phyloP scores from a whole-genome alignment of 2,329 filamentous ascomycete genomes.

The Phaeomoniella chlamydospora region DNA sequence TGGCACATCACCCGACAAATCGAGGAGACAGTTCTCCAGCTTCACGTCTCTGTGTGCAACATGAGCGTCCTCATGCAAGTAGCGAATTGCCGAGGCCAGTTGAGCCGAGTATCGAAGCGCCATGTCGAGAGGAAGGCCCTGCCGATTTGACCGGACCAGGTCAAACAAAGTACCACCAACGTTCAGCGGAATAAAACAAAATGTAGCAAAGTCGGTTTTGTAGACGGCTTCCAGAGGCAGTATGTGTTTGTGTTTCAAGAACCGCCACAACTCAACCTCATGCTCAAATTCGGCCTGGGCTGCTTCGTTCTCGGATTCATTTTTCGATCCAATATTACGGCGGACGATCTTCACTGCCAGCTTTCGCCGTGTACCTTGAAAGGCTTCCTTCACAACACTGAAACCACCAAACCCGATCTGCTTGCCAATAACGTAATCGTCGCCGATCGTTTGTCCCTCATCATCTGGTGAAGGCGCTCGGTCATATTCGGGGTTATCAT shows the following conservation, averaged over 20 bases:
- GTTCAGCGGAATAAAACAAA: conserved; percentile 51
- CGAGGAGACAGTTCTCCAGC: conserved; percentile 52
- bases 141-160: conserved; percentile 39
- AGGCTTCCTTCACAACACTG: conserved; percentile 52
- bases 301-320: conserved; percentile 48
- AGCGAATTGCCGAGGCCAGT: conserved; percentile 48
- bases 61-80: conserved; percentile 52
- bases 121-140: conserved; percentile 34
- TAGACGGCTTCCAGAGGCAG: conserved; percentile 49
- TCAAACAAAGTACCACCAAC: conserved; percentile 52
- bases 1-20: conserved; percentile 31
- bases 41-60: conserved; percentile 56
- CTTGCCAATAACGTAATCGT: conserved; percentile 53
- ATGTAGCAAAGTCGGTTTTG: conserved; percentile 53
- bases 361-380: conserved; percentile 38
- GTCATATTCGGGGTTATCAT: conserved; percentile 13
- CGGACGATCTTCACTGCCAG: conserved; percentile 54
- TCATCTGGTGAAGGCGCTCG: conserved; percentile 42
- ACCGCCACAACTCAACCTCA: conserved; percentile 54
- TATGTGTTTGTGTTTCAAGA: conserved; percentile 47
- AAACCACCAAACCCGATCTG: conserved; percentile 53
- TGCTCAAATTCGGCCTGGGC: conserved; percentile 55
- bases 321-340: conserved; percentile 39
- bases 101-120: conserved; percentile 49
- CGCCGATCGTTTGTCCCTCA: conserved; percentile 52